These are phyloP conservation scores for Acer saccharum DNA, from an alignment of 345 rosid species.

Conservation along the genomic window DNA sequence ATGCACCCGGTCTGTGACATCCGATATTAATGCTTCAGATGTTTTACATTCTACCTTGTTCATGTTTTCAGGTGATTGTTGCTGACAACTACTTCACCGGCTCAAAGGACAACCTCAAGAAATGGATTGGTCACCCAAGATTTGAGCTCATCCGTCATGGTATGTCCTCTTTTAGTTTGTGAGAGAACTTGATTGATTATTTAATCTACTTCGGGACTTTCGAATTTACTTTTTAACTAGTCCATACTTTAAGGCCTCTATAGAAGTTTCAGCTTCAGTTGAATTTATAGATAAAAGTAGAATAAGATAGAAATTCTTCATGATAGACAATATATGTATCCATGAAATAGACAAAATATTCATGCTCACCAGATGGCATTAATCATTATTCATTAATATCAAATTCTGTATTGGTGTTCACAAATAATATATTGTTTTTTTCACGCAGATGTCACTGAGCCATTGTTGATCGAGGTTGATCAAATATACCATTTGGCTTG, in stretches of 20 bases:
- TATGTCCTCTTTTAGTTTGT: conserved; percentile 26
- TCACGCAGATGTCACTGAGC: conserved; percentile 81
- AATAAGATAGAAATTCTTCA: not conserved
- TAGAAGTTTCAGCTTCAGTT: not conserved
- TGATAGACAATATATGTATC: not conserved
- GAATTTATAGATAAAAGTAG: not conserved
- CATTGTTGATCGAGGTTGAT: conserved; percentile 88
- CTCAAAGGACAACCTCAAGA: conserved; percentile 82
- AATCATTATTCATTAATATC: not conserved
- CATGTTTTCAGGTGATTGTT: conserved; percentile 61
- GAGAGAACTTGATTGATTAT: not conserved
- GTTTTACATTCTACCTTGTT: not conserved
- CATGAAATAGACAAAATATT: not conserved
- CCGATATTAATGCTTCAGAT: not conserved
- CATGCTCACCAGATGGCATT: not conserved
- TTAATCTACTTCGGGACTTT: not conserved
- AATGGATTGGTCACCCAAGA: conserved; percentile 97
- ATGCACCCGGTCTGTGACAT: not conserved
- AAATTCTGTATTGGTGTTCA: not conserved
- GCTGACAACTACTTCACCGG: conserved; percentile 94
- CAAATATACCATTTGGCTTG: conserved; percentile 94
- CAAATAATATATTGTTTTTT: not conserved
- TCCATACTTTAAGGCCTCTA: not conserved
- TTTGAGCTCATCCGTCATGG: conserved; percentile 98
- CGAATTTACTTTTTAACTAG: not conserved